Evolutionary conservation across 148 eudicot species (phyloP), one percentile per base, ranked within the genome.

Genomic region (Rheum nobile): DNA sequence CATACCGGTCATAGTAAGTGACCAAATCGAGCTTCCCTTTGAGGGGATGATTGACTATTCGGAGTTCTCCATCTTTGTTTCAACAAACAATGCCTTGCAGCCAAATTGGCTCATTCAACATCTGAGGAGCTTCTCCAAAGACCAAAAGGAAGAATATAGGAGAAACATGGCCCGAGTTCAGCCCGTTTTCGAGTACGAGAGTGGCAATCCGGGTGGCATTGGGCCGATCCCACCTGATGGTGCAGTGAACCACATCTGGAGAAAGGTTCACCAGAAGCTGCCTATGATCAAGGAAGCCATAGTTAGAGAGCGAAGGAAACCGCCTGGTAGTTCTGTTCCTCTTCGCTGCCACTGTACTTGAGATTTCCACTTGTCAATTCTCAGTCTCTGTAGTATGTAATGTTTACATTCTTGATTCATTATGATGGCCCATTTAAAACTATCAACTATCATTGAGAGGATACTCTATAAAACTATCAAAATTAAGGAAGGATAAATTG

Each of bases 321-420:
- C 92, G 8, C 72, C 81, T 1, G 92, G 94, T 78, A 90, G 81
- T 14, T 79, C 84, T 0, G 78, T 92, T 57, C 97, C 92, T 17
- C 90, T 84, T 76, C 97, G 97, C n/a, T 95, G 99, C 79, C 97
- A 95, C 42, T 92, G 99, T 80, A 88, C 85, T 77, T 95, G 87
- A 95, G 69, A 72, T 71, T 75, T 71, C 38, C 21, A 14, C 35
- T 16, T 71, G 3, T 57, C 67, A 26, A 22, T 24, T 26, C 5
- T 10, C 24, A 57, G 16, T 24, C 14, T 28, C 4, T 24, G 14
- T 55, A 55, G 16, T 11, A 2, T 38, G 65, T 67, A 71, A 67
- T 50, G 13, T 54, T 24, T 24, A 2, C 12, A 22, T 8, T 50
- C 8, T n/a, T 50, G 13, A 47, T 47, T 14, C n/a, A 14, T 47